A percentile compares a stretch with the other conserved stretches of the same genome.
Evolutionary conservation across 495 filamentous ascomycete species (phyloP).

Genomic region (Aspergillus coremiiformis): DNA sequence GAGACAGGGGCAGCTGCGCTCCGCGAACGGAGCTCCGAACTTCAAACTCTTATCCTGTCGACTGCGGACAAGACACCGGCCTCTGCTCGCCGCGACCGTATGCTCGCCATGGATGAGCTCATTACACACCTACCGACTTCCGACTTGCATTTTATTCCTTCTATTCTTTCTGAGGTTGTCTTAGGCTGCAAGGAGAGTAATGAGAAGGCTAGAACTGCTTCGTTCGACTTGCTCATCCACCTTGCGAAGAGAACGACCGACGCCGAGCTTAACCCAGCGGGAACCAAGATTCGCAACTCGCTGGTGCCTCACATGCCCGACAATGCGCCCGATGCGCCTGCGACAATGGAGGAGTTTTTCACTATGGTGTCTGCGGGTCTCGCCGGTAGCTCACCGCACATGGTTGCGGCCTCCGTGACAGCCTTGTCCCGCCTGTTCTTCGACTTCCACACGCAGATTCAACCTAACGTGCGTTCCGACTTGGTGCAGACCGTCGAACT

Average conservation of each 20-base stretch:
- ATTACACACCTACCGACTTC: slow-evolving; percentile 65
- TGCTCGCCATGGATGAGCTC: slow-evolving; percentile 71
- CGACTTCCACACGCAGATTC: slow-evolving; percentile 61
- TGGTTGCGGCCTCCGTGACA: slow-evolving; percentile 90
- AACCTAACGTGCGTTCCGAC: slow-evolving; percentile 57
- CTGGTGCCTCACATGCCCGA: slow-evolving; percentile 78
- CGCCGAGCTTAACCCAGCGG: slow-evolving; percentile 45
- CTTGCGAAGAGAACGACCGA: slow-evolving; percentile 75
- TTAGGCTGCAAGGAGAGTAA: slow-evolving; percentile 95
- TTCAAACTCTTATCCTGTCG: slow-evolving; percentile 69
- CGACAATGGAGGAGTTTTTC: slow-evolving; percentile 88
- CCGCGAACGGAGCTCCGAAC: slow-evolving; percentile 58
- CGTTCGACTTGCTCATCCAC: slow-evolving; percentile 83
- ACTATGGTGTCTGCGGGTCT: slow-evolving; percentile 97
- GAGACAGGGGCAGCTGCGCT: slow-evolving; percentile 65
- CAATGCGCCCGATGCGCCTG: slow-evolving; percentile 66
- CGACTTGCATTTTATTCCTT: slow-evolving; percentile 85
- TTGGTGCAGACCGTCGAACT: slow-evolving; percentile 88
- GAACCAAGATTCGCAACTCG: slow-evolving; percentile 71
- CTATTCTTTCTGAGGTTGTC: slow-evolving; percentile 85
- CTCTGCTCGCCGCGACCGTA: slow-evolving; percentile 75
- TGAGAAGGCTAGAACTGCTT: slow-evolving; percentile 79
- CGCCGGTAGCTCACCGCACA: slow-evolving; percentile 83
- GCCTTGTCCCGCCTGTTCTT: slow-evolving; percentile 86
- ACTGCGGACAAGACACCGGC: slow-evolving; percentile 74